A percentile compares a stretch with the other conserved stretches of the same genome.
Evolutionary conservation across 257 asterid species (phyloP).

Genomic region (Gynochthodes officinalis): DNA sequence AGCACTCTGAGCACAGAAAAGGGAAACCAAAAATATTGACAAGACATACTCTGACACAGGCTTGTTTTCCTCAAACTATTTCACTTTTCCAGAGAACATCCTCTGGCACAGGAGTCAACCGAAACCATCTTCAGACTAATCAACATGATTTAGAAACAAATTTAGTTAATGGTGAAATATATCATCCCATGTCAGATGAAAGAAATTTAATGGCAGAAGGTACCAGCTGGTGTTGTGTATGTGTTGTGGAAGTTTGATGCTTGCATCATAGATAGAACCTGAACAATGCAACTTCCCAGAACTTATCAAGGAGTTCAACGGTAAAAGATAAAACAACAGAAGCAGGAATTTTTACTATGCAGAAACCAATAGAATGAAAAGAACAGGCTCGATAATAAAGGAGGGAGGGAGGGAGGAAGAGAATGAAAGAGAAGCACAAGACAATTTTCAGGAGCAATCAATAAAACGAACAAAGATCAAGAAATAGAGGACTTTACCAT

Average conservation of each 20-base stretch:
- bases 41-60: too few species aligned
- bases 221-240: not conserved
- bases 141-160: too few species aligned
- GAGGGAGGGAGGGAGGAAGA: not conserved
- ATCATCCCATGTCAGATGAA: not conserved
- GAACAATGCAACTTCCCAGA: not conserved
- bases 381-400: not conserved
- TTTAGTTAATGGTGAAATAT: too few species aligned
- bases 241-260: not conserved
- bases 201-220: not conserved
- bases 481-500: not conserved
- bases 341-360: too few species aligned
- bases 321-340: not conserved
- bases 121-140: too few species aligned
- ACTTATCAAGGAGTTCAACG: not conserved
- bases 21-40: too few species aligned
- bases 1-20: too few species aligned
- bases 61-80: too few species aligned
- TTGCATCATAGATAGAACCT: not conserved
- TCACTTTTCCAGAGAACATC: too few species aligned
- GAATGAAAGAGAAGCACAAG: not conserved
- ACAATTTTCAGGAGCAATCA: not conserved
- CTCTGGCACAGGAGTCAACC: too few species aligned
- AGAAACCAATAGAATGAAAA: not conserved
- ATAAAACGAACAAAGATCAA: not conserved